Evolutionary conservation across 305 asterid genomes (phyloP).

Genomic region (Fraxinus velutina): DNA sequence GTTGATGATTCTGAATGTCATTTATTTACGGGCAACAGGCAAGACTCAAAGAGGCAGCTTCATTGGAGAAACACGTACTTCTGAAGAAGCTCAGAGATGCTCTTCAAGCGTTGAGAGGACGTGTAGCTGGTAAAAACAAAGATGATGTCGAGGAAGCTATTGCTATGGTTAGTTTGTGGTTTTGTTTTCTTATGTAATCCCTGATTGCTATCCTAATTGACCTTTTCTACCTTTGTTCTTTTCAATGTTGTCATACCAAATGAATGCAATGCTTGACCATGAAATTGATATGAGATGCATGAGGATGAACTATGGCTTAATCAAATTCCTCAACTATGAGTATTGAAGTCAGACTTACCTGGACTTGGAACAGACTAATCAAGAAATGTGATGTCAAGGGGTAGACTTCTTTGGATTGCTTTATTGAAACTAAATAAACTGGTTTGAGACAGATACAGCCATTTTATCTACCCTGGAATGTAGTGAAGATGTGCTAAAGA

Average conservation of each 20-base stretch:
- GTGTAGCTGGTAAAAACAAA: slow-evolving; percentile 79
- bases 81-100: slow-evolving; percentile 90
- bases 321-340: background rate
- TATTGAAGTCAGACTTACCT: background rate
- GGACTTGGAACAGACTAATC: background rate
- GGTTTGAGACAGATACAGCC: background rate
- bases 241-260: slow-evolving; percentile 5
- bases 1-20: slow-evolving; percentile 6
- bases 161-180: slow-evolving; percentile 48
- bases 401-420: background rate
- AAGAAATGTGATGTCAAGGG: background rate
- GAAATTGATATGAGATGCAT: background rate
- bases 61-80: slow-evolving; percentile 91
- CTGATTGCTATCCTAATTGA: background rate
- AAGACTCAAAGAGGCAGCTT: slow-evolving; percentile 78
- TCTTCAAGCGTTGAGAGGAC: slow-evolving; percentile 82
- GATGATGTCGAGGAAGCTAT: slow-evolving; percentile 95
- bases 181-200: slow-evolving; percentile 1
- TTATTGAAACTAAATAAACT: background rate
- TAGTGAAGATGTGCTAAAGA: background rate
- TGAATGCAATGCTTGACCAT: background rate
- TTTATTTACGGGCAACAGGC: slow-evolving; percentile 51
- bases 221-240: background rate
- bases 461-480: background rate
- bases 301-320: background rate